Percentiles rank a stretch among this genome's conserved stretches.
Evolutionary conservation across 192 early-diverging fungal species (phyloP).

Genomic region (Spizellomyces sp.): DNA sequence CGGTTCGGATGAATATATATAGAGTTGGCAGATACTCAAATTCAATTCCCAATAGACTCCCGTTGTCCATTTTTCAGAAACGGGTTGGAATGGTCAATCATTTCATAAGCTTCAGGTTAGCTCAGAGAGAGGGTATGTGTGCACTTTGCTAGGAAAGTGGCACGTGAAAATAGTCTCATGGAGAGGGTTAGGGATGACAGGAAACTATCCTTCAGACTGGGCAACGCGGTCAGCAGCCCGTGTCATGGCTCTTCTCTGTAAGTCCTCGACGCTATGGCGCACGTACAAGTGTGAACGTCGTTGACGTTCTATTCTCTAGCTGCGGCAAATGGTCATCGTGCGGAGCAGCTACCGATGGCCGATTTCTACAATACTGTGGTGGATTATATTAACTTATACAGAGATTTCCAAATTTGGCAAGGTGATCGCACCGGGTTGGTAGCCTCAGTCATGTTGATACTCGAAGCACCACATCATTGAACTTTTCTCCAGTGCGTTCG

Average conservation of each 20-base stretch:
- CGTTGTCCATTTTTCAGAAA: constrained; percentile 63
- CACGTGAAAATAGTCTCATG: background rate
- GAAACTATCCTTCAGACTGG: constrained; percentile 83
- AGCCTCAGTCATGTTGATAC: background rate
- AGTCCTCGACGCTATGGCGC: constrained; percentile 24
- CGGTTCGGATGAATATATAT: background rate
- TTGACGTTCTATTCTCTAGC: constrained; percentile 39
- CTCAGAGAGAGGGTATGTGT: constrained; percentile 47
- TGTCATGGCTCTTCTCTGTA: constrained; percentile 87
- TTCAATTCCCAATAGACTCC: constrained; percentile 40
- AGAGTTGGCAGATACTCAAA: constrained; percentile 7
- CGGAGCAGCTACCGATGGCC: constrained; percentile 60
- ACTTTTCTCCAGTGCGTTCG: constrained; percentile 30
- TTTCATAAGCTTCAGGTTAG: constrained; percentile 80
- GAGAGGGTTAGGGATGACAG: constrained; percentile 30
- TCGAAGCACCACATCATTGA: background rate
- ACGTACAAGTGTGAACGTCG: background rate
- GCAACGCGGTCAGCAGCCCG: constrained; percentile 78
- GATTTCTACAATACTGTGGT: constrained; percentile 83
- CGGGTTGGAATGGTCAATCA: constrained; percentile 81
- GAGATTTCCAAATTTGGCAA: constrained; percentile 54
- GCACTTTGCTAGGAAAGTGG: too few species aligned
- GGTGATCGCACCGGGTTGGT: constrained; percentile 48
- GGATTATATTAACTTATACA: constrained; percentile 51
- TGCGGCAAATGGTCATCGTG: constrained; percentile 71